Conservation (phyloP, 495 filamentous ascomycete species). For the Hypoxylon subgilvum region DNA sequence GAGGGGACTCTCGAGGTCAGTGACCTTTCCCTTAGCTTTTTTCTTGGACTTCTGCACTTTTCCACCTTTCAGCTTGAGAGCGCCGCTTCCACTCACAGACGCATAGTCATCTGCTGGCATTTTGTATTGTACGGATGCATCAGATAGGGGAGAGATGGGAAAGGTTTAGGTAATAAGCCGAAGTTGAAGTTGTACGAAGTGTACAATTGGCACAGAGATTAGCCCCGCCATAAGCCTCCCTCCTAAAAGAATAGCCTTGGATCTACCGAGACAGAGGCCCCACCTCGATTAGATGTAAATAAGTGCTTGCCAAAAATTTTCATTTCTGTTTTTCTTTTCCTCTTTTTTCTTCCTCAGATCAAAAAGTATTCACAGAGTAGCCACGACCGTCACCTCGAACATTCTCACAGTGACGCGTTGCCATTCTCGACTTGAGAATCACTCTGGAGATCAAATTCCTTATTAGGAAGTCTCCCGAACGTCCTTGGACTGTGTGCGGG, state of each 20-base stretch:
- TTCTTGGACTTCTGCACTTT: conserved; percentile 68
- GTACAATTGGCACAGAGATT: not conserved
- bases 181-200: not conserved
- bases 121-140: conserved; percentile 4
- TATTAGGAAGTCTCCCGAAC: conserved; percentile 60
- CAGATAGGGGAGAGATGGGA: not conserved
- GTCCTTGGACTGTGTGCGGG: conserved; percentile 48
- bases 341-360: conserved; percentile 54
- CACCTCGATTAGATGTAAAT: conserved; percentile 16
- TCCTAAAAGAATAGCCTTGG: too few species aligned
- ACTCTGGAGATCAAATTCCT: conserved; percentile 57
- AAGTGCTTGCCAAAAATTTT: conserved; percentile 8
- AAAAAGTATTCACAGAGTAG: conserved; percentile 60
- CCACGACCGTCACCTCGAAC: conserved; percentile 58
- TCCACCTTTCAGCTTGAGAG: conserved; percentile 80
- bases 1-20: conserved; percentile 47
- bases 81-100: conserved; percentile 66
- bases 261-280: not conserved
- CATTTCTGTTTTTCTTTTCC: conserved; percentile 21
- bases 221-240: too few species aligned
- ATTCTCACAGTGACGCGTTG: conserved; percentile 57
- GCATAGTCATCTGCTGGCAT: conserved; percentile 75
- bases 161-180: not conserved
- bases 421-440: conserved; percentile 52
- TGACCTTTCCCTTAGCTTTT: conserved; percentile 57